These are phyloP conservation scores for Schwanniomyces occidentalis DNA, from an alignment of 805 yeast genomes.

Conservation along the genomic window DNA sequence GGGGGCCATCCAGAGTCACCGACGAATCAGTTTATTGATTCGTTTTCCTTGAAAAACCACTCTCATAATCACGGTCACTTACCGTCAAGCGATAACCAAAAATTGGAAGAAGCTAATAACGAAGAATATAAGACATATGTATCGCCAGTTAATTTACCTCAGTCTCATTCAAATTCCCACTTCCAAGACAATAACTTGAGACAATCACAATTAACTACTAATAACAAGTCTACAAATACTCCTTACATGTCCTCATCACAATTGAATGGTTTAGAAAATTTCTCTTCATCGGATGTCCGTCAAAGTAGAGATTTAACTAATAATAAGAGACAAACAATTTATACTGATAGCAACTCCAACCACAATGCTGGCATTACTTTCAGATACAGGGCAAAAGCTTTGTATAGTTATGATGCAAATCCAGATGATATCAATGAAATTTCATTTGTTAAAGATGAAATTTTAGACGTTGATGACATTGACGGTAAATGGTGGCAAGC, in stretches of 20 bases:
- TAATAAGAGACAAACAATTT: slow-evolving; percentile 23
- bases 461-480: slow-evolving; percentile 88
- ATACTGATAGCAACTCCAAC: slow-evolving; percentile 18
- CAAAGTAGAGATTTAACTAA: slow-evolving; percentile 30
- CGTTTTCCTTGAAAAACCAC: slow-evolving; percentile 61
- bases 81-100: slow-evolving; percentile 18
- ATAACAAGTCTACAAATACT: slow-evolving; percentile 29
- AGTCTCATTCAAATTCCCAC: slow-evolving; percentile 10
- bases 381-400: slow-evolving; percentile 83
- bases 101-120: slow-evolving; percentile 17
- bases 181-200: slow-evolving; percentile 36
- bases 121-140: slow-evolving; percentile 28
- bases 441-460: slow-evolving; percentile 85
- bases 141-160: slow-evolving; percentile 15
- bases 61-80: slow-evolving; percentile 37
- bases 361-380: slow-evolving; percentile 46
- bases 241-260: slow-evolving; percentile 54
- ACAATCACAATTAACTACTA: slow-evolving; percentile 33
- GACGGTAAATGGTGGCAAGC: slow-evolving; percentile 99
- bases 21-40: slow-evolving; percentile 78
- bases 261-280: slow-evolving; percentile 62
- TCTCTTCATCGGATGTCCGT: slow-evolving; percentile 36
- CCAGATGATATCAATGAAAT: slow-evolving; percentile 93
- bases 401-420: slow-evolving; percentile 84
- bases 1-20: slow-evolving; percentile 93